These are phyloP conservation scores for Sisymbrium altissimum DNA, from an alignment of 345 rosid species.

Conservation along the genomic window DNA sequence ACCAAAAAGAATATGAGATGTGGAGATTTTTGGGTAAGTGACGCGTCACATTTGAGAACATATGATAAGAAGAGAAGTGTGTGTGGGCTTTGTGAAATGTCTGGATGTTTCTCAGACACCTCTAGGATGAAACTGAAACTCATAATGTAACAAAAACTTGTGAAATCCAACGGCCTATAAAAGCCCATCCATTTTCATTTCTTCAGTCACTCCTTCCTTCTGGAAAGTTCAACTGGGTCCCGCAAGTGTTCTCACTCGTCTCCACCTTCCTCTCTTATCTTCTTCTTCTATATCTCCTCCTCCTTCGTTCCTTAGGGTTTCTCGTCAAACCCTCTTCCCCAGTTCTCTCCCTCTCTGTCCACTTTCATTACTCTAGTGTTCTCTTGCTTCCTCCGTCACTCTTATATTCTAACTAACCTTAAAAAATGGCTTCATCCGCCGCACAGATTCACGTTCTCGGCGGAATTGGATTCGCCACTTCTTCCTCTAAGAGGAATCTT, in stretches of 20 bases:
- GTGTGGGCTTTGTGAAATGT: not conserved
- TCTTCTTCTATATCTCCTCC: slow-evolving; percentile 20
- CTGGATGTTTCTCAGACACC: not conserved
- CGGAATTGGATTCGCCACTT: slow-evolving; percentile 37
- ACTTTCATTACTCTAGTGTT: not conserved
- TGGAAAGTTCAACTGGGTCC: slow-evolving; percentile 12
- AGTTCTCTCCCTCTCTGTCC: not conserved
- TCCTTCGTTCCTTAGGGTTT: not conserved
- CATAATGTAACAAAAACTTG: not conserved
- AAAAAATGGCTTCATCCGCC: slow-evolving; percentile 73
- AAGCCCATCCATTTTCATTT: not conserved
- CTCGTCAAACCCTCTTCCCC: not conserved
- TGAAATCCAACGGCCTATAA: not conserved
- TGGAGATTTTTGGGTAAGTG: not conserved
- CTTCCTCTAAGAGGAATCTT: slow-evolving; percentile 27
- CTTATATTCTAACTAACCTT: not conserved
- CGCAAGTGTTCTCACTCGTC: not conserved
- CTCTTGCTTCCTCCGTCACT: not conserved
- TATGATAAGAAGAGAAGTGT: not conserved
- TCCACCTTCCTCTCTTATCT: slow-evolving; percentile 17
- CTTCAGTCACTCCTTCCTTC: not conserved
- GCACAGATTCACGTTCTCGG: slow-evolving; percentile 72
- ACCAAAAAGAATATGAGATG: not conserved
- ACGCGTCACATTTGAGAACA: slow-evolving; percentile 3
- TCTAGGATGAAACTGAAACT: not conserved